Conservation (phyloP, 2,329 filamentous ascomycete genomes). For the Fusarium gaditjirri region DNA sequence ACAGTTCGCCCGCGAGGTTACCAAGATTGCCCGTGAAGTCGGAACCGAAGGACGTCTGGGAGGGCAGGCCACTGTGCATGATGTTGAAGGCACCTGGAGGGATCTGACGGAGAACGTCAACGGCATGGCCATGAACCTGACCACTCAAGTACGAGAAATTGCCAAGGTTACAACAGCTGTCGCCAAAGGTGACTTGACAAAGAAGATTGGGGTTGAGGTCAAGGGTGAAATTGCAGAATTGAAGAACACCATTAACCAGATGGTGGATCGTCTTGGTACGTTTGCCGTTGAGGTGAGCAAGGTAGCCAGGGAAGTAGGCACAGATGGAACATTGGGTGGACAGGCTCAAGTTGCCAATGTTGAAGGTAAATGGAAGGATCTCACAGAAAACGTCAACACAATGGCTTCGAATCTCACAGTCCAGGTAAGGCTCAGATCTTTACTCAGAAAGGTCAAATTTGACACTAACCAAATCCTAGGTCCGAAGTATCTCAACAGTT, state of each 20-base stretch:
- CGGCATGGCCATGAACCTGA: constrained; percentile 98
- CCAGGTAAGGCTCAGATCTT: constrained; percentile 58
- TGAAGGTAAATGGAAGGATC: constrained; percentile 97
- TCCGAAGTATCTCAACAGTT: constrained; percentile 91
- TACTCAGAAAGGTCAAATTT: neutral
- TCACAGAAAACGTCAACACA: constrained; percentile 89
- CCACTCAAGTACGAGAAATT: constrained; percentile 97
- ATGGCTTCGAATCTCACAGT: constrained; percentile 76
- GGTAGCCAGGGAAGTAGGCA: constrained; percentile 94
- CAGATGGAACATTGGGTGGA: constrained; percentile 91
- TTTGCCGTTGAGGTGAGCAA: constrained; percentile 98
- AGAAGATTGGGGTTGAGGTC: constrained; percentile 95
- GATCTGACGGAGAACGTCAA: constrained; percentile 97
- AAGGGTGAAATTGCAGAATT: constrained; percentile 94
- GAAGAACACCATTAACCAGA: constrained; percentile 98
- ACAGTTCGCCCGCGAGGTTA: constrained; percentile 96
- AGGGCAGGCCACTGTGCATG: constrained; percentile 94
- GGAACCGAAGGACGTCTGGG: constrained; percentile 94
- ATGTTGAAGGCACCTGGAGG: constrained; percentile 97
- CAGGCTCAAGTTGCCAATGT: constrained; percentile 95
- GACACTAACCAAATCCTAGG: constrained; percentile 55
- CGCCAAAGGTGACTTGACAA: constrained; percentile 90
- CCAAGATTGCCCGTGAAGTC: constrained; percentile 94
- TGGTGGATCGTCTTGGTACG: constrained; percentile 96
- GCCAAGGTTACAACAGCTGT: constrained; percentile 96